Evolutionary conservation across 352 stramenopile species (phyloP), one percentile per base, ranked within the genome.

Genomic region (Thalassiosira livingstoniorum): DNA sequence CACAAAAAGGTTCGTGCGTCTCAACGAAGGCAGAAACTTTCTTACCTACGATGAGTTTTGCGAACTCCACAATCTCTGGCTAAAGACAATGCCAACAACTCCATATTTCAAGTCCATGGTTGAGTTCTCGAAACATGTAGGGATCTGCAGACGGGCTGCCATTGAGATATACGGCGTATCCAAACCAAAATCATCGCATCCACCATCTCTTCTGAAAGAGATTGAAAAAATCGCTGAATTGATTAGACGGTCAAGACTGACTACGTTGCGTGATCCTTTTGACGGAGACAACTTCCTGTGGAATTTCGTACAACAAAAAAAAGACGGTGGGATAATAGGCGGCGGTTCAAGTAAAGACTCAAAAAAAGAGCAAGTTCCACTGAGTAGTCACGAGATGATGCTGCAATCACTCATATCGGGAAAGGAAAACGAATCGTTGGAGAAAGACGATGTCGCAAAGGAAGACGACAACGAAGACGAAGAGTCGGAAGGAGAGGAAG

Each of bases 1-100:
- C 7, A 3, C 4, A 2, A 75, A 75, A 64, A 1, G 65, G 23
- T 75, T 75, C 13, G 7, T 47, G 31, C 54, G 21, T 37, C 32
- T 75, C 5, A 75, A 75, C 31, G 25, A 75, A 25, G 65, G 65
- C 2, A 3, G 32, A 25, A 29, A 42, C 2, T 3, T 47, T 29
- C 23, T 75, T 21, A 21, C 65, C n/a, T 42, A 64, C 2, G 65
- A 75, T 32, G 65, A 75, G 31, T 32, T 75, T 42, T 75, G 43
- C 32, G 65, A 75, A 37, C 18, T 75, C 5, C 65, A 75, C 47
- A 75, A 75, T 64, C 47, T 62, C 4, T 75, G 65, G 65, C 47
- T 75, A 37, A 75, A 75, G 45, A 42, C 2, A 25, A 15, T 75
- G 13, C 65, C 65, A 11, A 75, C 64, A 47, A 75, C 65, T 37